Base-by-base conservation (phyloP, 1,284 basidiomycete genomes). In the Cryptococcus jaspeensis region DNA sequence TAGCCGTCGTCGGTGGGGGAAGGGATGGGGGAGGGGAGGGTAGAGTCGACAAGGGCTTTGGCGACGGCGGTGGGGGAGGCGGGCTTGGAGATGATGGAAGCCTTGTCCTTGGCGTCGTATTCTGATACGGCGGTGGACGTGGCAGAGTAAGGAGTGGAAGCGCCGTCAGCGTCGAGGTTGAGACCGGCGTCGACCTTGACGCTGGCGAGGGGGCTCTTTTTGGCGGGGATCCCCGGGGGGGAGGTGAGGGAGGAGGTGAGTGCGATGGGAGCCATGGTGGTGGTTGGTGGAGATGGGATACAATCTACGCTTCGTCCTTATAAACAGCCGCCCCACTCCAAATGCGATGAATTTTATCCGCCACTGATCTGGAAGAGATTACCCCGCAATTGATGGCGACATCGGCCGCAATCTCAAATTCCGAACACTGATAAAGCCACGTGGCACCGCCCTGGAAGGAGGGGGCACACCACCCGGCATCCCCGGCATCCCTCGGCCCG, bases 51-150 rank as follows among this genome's bases (percentile, higher is more conserved):
- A 5, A 69, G 50, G 23, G 63, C 53, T 44, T 70, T 65, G n/a
- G 65, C 48, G 39, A 62, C 55, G 39, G 41, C 55, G 43, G 65
- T 62, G 18, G 66, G 48, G 16, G 63, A 60, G 32, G 55, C 47
- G 15, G 57, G 48, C 38, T 65, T 61, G 57, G 55, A 50, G n/a
- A 23, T 18, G n/a, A n/a, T 9, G 4, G 28, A 4, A 9, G 28
- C 28, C 37, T 50, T 50, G 36, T 39, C 36, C 20, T 50, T 52
- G 35, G 60, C 63, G 12, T 68, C 73, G 39, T 53, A 54, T 43
- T 73, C 71, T 40, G 71, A 72, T 40, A 76, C 74, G 22, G 70
- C 72, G 22, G 74, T 76, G 40, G 60, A 63, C 25, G 70, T 66
- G 9, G 67, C 48, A 1, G 67, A 70, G 63, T 74, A 72, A 15